phyloP scores from a whole-genome alignment of 352 stramenopile species.

The Globisporangium cederbergense region DNA sequence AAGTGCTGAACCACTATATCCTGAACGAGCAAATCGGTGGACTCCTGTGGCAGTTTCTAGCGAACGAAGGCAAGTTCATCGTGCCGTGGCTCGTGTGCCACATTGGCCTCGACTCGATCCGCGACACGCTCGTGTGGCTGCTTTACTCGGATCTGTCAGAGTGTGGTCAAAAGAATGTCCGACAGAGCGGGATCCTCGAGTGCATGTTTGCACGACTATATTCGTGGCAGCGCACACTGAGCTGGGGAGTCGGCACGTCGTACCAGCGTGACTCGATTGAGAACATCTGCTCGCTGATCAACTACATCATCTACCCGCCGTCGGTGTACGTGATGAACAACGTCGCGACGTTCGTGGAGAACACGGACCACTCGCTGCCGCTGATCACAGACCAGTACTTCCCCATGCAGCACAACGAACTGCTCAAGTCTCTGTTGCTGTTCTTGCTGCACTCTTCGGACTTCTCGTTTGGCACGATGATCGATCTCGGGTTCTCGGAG shows the following conservation, averaged over 20 bases:
- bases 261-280: conserved; percentile 87
- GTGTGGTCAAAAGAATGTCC: conserved; percentile 53
- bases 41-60: conserved; percentile 66
- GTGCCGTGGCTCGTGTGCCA: conserved; percentile 77
- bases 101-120: conserved; percentile 82
- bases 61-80: conserved; percentile 61
- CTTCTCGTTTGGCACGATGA: conserved; percentile 69
- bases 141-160: conserved; percentile 83
- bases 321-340: conserved; percentile 86
- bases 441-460: conserved; percentile 59
- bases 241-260: conserved; percentile 76
- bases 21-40: conserved; percentile 63
- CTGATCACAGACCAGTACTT: conserved; percentile 84
- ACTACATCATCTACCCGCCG: conserved; percentile 85
- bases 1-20: conserved; percentile 83
- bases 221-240: conserved; percentile 78
- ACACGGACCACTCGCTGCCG: conserved; percentile 77
- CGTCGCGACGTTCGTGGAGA: conserved; percentile 81
- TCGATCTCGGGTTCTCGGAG: conserved; percentile 80
- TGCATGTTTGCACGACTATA: conserved; percentile 74
- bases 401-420: conserved; percentile 70
- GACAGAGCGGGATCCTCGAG: conserved; percentile 69
- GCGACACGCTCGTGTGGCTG: conserved; percentile 79
- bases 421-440: conserved; percentile 76
- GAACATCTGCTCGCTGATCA: conserved; percentile 82